Evolutionary conservation across 2,329 filamentous ascomycete genomes (phyloP), one percentile per base, ranked within the genome.

Genomic region (Stagonosporopsis cucurbitacearum): DNA sequence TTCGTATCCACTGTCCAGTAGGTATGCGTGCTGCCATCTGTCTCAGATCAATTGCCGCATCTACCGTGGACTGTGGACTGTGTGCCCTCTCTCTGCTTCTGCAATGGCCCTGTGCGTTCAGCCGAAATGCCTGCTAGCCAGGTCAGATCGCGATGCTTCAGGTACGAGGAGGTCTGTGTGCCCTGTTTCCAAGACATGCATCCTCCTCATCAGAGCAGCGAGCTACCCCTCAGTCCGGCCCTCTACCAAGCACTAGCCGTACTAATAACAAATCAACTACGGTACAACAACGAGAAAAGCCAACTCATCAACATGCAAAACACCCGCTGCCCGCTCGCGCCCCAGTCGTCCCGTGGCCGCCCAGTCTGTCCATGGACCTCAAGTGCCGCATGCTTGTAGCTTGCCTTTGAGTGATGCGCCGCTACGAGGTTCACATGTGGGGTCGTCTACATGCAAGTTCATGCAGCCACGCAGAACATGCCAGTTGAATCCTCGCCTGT

Each of bases 401-500:
- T 26, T 30, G 26, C 26, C 47, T 50, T 50, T n/a, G n/a, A 42
- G 30, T 48, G 53, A 51, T 43, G 53, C 47, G 47, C 47, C 53
- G 53, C 47, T 56, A 51, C 43, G 30, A 47, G n/a, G 20, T 22
- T 35, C 20, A 37, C 36, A 9, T 46, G 48, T 46, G 52, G 45
- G 52, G 44, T 46, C 32, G 33, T 19, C 30, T 42, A 36, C 41
- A 47, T 47, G 54, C 54, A 48, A 42, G 54, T 37, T 43, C 39
- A 53, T 57, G 54, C 44, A 40, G 54, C 44, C 44, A n/a, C 54
- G 32, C 37, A 48, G 26, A 25, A 35, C 49, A 51, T 57, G 44
- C 43, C 43, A 49, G 43, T 49, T 28, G 32, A 35, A 44, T 33
- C 41, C 49, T 49, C 39, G 39, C 28, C 42, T 22, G n/a, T n/a